Evolutionary conservation across 176 grass and related monocot genomes (phyloP).

Genomic region (Ensete glaucum): DNA sequence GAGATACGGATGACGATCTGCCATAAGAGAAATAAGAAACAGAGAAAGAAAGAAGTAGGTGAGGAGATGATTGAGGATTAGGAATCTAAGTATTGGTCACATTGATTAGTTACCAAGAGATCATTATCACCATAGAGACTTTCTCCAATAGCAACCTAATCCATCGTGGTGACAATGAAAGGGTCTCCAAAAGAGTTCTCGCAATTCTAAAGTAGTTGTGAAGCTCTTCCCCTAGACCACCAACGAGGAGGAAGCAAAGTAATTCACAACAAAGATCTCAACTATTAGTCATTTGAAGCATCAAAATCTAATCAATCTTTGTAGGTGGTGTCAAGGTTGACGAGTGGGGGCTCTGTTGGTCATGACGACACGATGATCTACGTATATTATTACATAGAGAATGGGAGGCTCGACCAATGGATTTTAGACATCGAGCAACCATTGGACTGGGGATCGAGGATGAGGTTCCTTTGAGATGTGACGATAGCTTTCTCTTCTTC

Average conservation of each 20-base stretch:
- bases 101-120: not conserved
- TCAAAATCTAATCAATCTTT: conserved; percentile 1
- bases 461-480: not conserved
- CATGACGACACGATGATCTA: not conserved
- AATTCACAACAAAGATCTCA: not conserved
- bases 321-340: not conserved
- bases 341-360: not conserved
- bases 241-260: too few species aligned
- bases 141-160: not conserved
- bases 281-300: not conserved
- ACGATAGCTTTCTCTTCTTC: not conserved
- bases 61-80: not conserved
- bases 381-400: not conserved
- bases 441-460: conserved; percentile 6
- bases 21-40: not conserved
- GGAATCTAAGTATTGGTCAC: not conserved
- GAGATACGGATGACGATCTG: too few species aligned
- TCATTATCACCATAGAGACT: not conserved
- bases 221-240: not conserved
- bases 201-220: not conserved
- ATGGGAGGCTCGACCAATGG: not conserved
- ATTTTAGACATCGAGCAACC: not conserved
- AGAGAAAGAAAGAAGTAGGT: not conserved
- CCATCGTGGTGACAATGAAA: not conserved
- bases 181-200: not conserved